phyloP scores from a whole-genome alignment of 192 early-diverging fungal species.

The Coemansia sp. region DNA sequence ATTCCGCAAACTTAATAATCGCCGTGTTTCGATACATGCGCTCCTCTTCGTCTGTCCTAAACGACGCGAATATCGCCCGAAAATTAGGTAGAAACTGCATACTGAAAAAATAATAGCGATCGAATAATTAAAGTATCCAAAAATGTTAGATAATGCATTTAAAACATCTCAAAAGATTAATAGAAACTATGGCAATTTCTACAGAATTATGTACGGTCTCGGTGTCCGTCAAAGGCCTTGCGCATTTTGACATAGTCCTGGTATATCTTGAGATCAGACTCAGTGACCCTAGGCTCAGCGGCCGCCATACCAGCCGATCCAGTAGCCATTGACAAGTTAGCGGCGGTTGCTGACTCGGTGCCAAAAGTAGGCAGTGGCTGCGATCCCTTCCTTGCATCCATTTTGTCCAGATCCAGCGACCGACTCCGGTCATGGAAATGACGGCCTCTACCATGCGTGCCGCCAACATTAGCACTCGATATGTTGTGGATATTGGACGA shows the following conservation, averaged over 20 bases:
- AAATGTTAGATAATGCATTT: neutral
- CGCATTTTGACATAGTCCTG: conserved; percentile 49
- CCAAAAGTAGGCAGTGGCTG: neutral
- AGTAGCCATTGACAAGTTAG: neutral
- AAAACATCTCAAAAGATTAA: neutral
- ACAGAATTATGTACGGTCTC: neutral
- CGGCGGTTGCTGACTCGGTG: neutral
- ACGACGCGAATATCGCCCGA: conserved; percentile 60
- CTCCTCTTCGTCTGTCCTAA: conserved; percentile 58
- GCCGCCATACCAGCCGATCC: conserved; percentile 2
- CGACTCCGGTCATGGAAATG: conserved; percentile 37
- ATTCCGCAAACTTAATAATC: conserved; percentile 51
- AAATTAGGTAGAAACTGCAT: conserved; percentile 59
- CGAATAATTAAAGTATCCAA: neutral
- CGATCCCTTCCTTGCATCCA: conserved; percentile 1
- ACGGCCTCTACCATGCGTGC: neutral
- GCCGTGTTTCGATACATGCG: conserved; percentile 50
- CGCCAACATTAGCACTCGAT: neutral
- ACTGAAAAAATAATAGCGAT: neutral
- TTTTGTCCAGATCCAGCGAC: conserved; percentile 33
- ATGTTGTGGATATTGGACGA: neutral
- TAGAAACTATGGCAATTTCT: neutral
- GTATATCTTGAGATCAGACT: conserved; percentile 45
- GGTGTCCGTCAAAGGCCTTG: conserved; percentile 27
- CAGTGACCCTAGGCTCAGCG: conserved; percentile 43